Conservation (phyloP, 495 filamentous ascomycete species). For the Aspergillus hancockii region DNA sequence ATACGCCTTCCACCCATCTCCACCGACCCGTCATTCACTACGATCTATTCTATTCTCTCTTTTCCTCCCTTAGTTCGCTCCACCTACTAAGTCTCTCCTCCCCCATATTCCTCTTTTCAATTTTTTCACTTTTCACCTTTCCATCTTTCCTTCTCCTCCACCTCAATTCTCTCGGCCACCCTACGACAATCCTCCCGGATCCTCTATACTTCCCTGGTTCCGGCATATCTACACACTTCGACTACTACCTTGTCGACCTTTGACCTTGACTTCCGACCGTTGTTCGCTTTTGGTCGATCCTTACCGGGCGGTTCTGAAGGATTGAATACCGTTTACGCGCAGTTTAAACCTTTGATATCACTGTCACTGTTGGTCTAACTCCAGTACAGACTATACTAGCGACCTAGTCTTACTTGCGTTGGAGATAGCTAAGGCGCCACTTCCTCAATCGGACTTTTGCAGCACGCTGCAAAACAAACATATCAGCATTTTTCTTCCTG, state of each 20-base stretch:
- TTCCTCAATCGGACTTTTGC: constrained; percentile 26
- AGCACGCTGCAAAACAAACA: constrained; percentile 14
- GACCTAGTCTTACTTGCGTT: constrained; percentile 1
- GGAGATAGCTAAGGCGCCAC: constrained; percentile 23
- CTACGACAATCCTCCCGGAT: constrained; percentile 16
- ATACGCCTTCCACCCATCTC: constrained; percentile 24
- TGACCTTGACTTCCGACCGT: constrained; percentile 7
- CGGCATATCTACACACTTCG: constrained; percentile 9
- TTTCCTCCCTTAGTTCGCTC: constrained; percentile 23
- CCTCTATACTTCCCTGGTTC: constrained; percentile 10
- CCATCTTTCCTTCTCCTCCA: constrained; percentile 8
- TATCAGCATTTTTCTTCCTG: constrained; percentile 21
- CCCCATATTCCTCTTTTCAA: constrained; percentile 22
- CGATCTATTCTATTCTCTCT: constrained; percentile 22
- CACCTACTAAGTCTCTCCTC: constrained; percentile 26
- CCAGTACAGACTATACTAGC: not conserved
- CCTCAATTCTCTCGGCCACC: constrained; percentile 15
- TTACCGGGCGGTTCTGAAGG: not conserved
- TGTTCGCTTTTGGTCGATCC: constrained; percentile 15
- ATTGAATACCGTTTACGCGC: constrained; percentile 1
- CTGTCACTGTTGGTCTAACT: not conserved
- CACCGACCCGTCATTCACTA: constrained; percentile 25
- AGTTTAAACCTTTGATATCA: not conserved
- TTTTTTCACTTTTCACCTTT: constrained; percentile 14
- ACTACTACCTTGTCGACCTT: constrained; percentile 9